phyloP scores from a whole-genome alignment of 148 eudicot genomes.

The Pharnaceum exiguum region DNA sequence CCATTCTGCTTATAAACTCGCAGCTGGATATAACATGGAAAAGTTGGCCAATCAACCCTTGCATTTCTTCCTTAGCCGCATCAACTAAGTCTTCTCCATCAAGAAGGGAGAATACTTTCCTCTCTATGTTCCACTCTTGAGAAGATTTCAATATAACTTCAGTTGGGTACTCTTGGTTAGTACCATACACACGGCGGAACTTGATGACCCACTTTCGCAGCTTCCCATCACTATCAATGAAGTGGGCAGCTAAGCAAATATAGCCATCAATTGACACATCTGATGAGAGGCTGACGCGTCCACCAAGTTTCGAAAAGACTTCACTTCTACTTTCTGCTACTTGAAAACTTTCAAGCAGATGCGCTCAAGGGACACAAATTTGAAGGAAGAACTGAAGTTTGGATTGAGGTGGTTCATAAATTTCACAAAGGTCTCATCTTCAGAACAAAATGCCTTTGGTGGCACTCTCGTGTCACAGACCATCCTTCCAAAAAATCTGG shows the following conservation, averaged over 20 bases:
- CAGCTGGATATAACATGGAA: conserved; percentile 14
- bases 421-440: not conserved
- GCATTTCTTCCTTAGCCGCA: not conserved
- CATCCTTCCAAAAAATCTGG: conserved; percentile 1
- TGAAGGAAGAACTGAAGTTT: not conserved
- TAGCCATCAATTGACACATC: not conserved
- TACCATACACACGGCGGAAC: too few species aligned
- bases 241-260: conserved; percentile 13
- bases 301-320: conserved; percentile 4
- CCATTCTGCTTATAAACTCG: conserved; percentile 11
- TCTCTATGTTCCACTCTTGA: too few species aligned
- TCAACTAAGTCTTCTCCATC: not conserved
- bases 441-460: not conserved
- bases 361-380: conserved; percentile 2
- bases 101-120: too few species aligned
- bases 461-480: not conserved
- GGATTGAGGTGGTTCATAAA: not conserved
- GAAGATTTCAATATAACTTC: too few species aligned
- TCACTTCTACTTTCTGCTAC: not conserved
- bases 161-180: too few species aligned
- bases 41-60: conserved; percentile 10
- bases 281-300: conserved; percentile 10
- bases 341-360: conserved; percentile 10
- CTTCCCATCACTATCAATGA: too few species aligned
- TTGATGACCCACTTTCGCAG: too few species aligned